Percentiles rank a stretch among this genome's conserved stretches.
phyloP scores from a whole-genome alignment of 2,329 filamentous ascomycete species.

The Teratosphaeria gauchensis region DNA sequence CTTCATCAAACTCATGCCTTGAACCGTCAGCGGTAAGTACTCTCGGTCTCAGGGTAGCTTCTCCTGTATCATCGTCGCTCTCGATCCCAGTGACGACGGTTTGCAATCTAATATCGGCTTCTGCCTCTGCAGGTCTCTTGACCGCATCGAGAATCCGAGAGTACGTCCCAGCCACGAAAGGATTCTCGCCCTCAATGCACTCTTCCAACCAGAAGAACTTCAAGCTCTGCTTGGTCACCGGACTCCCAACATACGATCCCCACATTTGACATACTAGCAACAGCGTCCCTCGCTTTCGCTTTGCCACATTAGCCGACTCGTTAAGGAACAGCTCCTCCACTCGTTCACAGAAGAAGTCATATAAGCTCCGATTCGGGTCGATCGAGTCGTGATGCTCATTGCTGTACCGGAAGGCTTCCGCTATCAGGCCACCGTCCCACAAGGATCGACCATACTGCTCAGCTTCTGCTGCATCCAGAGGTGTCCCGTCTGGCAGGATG shows the following conservation, averaged over 20 bases:
- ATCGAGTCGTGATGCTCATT: constrained; percentile 48
- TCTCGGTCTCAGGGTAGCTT: constrained; percentile 31
- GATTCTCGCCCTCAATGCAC: constrained; percentile 62
- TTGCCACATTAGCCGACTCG: constrained; percentile 27
- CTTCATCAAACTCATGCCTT: constrained; percentile 51
- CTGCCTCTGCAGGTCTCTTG: constrained; percentile 46
- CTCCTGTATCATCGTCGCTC: constrained; percentile 5
- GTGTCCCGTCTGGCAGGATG: constrained; percentile 47
- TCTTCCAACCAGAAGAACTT: constrained; percentile 73
- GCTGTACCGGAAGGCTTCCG: constrained; percentile 57
- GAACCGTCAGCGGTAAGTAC: constrained; percentile 41
- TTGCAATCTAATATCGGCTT: constrained; percentile 45
- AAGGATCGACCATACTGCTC: constrained; percentile 40
- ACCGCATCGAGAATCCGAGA: constrained; percentile 50
- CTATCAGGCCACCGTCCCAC: constrained; percentile 53
- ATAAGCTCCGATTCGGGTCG: constrained; percentile 42
- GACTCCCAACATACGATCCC: constrained; percentile 62
- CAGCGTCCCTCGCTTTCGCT: constrained; percentile 38
- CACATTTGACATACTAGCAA: constrained; percentile 54
- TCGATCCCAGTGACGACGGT: constrained; percentile 38
- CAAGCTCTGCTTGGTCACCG: constrained; percentile 55
- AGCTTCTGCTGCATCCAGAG: constrained; percentile 36
- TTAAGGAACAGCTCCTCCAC: constrained; percentile 34
- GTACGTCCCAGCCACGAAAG: constrained; percentile 54
- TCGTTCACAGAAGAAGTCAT: constrained; percentile 47